Evolutionary conservation across 2,329 filamentous ascomycete species (phyloP).

Genomic region (Dactylellina parvicollis): DNA sequence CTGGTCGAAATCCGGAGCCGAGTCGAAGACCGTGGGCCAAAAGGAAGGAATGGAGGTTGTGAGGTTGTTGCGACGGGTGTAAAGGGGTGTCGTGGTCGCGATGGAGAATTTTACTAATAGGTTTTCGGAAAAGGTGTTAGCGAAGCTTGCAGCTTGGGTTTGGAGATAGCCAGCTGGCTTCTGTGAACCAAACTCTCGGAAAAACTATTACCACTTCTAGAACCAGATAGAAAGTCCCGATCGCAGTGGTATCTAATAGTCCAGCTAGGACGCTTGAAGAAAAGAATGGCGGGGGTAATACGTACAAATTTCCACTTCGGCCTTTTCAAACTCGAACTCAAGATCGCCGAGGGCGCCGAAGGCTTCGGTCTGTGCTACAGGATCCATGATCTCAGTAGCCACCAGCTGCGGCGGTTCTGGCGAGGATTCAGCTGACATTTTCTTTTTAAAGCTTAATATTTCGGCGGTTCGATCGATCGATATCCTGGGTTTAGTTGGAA

Average conservation of each 20-base stretch:
- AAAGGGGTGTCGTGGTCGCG: conserved; percentile 74
- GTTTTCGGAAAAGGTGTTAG: not conserved
- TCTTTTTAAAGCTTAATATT: not conserved
- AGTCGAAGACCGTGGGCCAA: conserved; percentile 95
- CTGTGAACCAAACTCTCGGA: too few species aligned
- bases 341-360: conserved; percentile 82
- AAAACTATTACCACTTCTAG: too few species aligned
- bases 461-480: too few species aligned
- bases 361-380: conserved; percentile 65
- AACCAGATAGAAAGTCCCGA: not conserved
- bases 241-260: too few species aligned
- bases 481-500: too few species aligned
- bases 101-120: conserved; percentile 76
- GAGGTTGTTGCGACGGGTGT: conserved; percentile 77
- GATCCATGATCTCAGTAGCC: not conserved
- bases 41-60: conserved; percentile 82
- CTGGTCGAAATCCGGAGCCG: conserved; percentile 78
- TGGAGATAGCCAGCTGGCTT: too few species aligned
- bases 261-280: not conserved
- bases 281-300: conserved; percentile 57
- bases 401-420: conserved; percentile 35
- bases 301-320: conserved; percentile 83
- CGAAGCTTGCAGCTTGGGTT: not conserved
- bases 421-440: conserved; percentile 31
- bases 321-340: conserved; percentile 84